These are phyloP conservation scores for Spencermartinsiella europaea DNA, from an alignment of 805 yeast species.

Conservation along the genomic window DNA sequence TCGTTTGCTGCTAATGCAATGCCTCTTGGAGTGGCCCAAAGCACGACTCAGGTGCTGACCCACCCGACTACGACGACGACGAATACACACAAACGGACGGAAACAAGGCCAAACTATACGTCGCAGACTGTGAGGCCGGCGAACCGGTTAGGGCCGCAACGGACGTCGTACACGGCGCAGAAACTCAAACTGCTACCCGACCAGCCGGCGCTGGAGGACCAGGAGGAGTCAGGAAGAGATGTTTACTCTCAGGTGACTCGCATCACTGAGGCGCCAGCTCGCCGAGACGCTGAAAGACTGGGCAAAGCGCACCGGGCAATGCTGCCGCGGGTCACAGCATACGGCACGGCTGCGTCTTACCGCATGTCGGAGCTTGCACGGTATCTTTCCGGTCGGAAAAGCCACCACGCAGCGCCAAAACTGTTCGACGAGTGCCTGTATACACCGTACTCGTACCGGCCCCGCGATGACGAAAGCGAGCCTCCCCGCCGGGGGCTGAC, in stretches of 20 bases:
- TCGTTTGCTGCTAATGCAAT: background rate
- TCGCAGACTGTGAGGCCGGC: slow-evolving; percentile 1
- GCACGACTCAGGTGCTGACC: slow-evolving; percentile 4
- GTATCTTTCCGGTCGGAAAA: slow-evolving; percentile 75
- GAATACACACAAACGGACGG: background rate
- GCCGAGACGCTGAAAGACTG: slow-evolving; percentile 88
- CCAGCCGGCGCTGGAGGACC: slow-evolving; percentile 20
- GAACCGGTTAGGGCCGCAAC: slow-evolving; percentile 36
- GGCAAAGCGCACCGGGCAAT: slow-evolving; percentile 81
- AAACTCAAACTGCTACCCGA: slow-evolving; percentile 84
- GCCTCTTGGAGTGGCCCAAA: slow-evolving; percentile 9
- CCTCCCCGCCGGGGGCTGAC: slow-evolving; percentile 34
- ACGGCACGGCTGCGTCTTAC: slow-evolving; percentile 92
- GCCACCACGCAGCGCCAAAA: slow-evolving; percentile 63
- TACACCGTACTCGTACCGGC: slow-evolving; percentile 64
- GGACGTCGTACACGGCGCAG: slow-evolving; percentile 87
- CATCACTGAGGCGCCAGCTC: slow-evolving; percentile 81
- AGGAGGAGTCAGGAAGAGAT: slow-evolving; percentile 39
- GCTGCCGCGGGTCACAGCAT: slow-evolving; percentile 91
- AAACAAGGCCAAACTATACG: background rate
- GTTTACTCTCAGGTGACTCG: slow-evolving; percentile 80
- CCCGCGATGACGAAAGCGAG: slow-evolving; percentile 34
- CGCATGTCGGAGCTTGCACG: slow-evolving; percentile 79
- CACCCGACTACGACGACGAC: background rate
- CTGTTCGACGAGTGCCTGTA: slow-evolving; percentile 92